Percentiles rank a stretch among this genome's conserved stretches.
These are phyloP conservation scores for Neurospora cerealis DNA, from an alignment of 495 filamentous ascomycete species.

Conservation along the genomic window DNA sequence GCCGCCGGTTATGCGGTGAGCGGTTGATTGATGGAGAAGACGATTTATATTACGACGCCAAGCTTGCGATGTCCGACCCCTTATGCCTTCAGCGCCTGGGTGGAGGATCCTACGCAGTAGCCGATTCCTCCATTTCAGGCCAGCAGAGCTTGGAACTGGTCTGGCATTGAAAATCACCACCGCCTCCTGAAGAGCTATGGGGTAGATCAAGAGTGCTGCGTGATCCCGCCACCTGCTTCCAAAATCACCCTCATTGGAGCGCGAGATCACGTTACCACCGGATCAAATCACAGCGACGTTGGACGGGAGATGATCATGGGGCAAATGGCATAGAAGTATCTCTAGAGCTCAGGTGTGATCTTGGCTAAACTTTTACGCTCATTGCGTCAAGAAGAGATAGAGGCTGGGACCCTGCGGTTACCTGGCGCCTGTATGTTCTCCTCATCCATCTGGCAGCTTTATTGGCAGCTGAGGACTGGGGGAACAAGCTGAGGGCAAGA, in stretches of 20 bases:
- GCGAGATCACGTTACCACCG: not conserved
- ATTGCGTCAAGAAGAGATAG: not conserved
- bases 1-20: conserved; percentile 83
- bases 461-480: not conserved
- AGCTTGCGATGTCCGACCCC: not conserved
- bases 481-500: not conserved
- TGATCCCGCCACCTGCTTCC: not conserved
- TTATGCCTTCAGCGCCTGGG: not conserved
- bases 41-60: not conserved
- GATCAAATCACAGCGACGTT: not conserved
- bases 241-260: not conserved
- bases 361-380: not conserved
- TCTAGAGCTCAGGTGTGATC: not conserved
- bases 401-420: not conserved
- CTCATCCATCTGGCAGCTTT: not conserved
- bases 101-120: not conserved
- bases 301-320: not conserved
- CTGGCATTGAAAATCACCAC: not conserved
- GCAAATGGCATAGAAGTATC: not conserved
- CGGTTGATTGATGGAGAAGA: not conserved
- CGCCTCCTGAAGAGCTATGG: not conserved
- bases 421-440: not conserved
- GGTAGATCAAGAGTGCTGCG: not conserved
- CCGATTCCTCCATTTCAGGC: not conserved
- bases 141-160: not conserved